Percentiles rank a stretch among this genome's conserved stretches.
These are phyloP conservation scores for Coelastrella sp. DNA, from an alignment of 139 green algal species.

Conservation along the genomic window DNA sequence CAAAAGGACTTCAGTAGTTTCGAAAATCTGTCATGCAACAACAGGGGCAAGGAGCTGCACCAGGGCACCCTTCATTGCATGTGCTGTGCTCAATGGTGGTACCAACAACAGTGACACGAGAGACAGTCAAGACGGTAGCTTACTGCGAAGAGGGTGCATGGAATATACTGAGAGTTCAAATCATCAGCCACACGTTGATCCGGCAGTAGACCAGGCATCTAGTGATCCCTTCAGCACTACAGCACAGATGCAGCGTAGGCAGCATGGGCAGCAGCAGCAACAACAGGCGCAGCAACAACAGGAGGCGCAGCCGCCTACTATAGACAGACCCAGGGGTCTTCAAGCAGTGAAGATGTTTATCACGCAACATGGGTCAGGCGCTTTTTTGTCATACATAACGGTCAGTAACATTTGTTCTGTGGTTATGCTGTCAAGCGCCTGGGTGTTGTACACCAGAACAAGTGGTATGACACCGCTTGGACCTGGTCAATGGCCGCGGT, in stretches of 20 bases:
- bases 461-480: slow-evolving; percentile 12
- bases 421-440: slow-evolving; percentile 35
- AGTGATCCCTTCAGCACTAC: too few species aligned
- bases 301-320: slow-evolving; percentile 1
- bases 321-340: neutral
- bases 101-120: too few species aligned
- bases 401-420: slow-evolving; percentile 31
- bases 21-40: too few species aligned
- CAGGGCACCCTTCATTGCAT: too few species aligned
- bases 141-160: neutral
- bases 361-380: neutral
- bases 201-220: too few species aligned
- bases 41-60: too few species aligned
- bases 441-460: slow-evolving; percentile 25
- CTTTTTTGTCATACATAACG: slow-evolving; percentile 41
- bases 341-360: neutral
- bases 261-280: neutral
- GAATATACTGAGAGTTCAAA: neutral
- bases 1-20: too few species aligned
- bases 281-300: neutral
- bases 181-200: neutral
- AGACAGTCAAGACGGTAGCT: neutral
- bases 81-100: too few species aligned
- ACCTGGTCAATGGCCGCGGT: slow-evolving; percentile 31
- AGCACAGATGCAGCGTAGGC: too few species aligned